phyloP scores from a whole-genome alignment of 2,329 filamentous ascomycete species.

The Fusarium begoniae region DNA sequence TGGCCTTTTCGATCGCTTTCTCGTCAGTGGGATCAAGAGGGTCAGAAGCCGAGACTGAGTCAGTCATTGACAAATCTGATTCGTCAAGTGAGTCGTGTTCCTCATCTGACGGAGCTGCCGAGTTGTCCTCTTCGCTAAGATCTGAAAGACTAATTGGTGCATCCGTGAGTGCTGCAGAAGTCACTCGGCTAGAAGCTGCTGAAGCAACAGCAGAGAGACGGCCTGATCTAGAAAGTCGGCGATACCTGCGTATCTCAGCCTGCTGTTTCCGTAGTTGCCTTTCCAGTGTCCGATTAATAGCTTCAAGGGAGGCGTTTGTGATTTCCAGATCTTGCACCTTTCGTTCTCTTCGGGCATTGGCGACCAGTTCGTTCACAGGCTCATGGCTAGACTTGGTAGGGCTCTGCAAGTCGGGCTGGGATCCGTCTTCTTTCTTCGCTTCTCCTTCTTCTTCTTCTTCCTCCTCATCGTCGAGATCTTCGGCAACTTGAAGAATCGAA shows the following conservation, averaged over 20 bases:
- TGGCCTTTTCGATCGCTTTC: conserved; percentile 41
- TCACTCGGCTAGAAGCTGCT: conserved; percentile 55
- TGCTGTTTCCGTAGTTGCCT: conserved; percentile 91
- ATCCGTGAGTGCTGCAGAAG: conserved; percentile 55
- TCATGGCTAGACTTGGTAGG: conserved; percentile 67
- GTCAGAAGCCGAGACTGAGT: conserved; percentile 42
- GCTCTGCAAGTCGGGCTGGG: conserved; percentile 57
- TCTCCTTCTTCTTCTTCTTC: conserved; percentile 48
- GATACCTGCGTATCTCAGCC: conserved; percentile 84
- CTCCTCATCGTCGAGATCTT: conserved; percentile 56
- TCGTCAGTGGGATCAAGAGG: conserved; percentile 52
- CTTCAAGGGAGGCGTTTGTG: conserved; percentile 91
- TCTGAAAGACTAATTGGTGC: conserved; percentile 59
- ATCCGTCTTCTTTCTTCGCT: conserved; percentile 42
- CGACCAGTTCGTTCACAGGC: conserved; percentile 77
- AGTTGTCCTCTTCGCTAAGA: conserved; percentile 53
- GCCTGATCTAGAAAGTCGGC: conserved; percentile 84
- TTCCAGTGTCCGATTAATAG: conserved; percentile 94
- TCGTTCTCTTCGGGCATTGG: conserved; percentile 88
- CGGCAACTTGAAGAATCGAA: conserved; percentile 64
- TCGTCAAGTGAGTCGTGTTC: conserved; percentile 63
- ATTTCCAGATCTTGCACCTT: conserved; percentile 98
- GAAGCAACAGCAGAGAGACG: conserved; percentile 69
- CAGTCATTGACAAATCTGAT: conserved; percentile 57
- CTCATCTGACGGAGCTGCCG: conserved; percentile 49